These are phyloP conservation scores for Crucihimalaya himalaica DNA, from an alignment of 345 rosid genomes.

Conservation along the genomic window DNA sequence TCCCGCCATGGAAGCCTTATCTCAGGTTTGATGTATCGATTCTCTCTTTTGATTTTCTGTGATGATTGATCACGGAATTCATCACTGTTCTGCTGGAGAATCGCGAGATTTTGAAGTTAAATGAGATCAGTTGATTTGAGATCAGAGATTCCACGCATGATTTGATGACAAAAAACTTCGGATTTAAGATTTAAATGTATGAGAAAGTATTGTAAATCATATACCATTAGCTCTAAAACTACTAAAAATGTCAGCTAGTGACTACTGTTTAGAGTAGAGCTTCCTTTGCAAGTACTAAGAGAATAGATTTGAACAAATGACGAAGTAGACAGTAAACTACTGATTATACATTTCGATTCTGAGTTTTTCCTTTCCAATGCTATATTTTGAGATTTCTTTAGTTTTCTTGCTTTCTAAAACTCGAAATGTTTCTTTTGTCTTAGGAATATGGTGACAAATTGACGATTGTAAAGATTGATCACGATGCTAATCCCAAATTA, in stretches of 20 bases:
- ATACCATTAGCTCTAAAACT: background rate
- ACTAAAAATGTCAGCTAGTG: conserved; percentile 9
- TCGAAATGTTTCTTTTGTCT: background rate
- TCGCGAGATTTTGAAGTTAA: background rate
- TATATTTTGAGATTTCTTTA: background rate
- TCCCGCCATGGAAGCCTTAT: conserved; percentile 67
- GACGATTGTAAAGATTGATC: conserved; percentile 77
- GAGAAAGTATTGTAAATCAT: background rate
- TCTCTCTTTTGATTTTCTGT: background rate
- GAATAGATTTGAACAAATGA: background rate
- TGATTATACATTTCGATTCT: background rate
- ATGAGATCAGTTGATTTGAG: background rate
- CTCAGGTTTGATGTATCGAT: conserved; percentile 43
- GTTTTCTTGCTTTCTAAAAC: background rate
- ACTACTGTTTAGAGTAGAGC: background rate
- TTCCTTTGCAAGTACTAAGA: background rate
- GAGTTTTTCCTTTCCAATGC: background rate
- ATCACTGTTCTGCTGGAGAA: background rate
- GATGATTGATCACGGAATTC: background rate
- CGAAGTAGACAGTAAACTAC: background rate
- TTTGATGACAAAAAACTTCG: background rate
- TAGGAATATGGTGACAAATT: conserved; percentile 71
- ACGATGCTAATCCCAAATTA: conserved; percentile 64
- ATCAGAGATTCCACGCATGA: background rate
- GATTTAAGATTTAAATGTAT: background rate